These are phyloP conservation scores for Lentinula lateritia DNA, from an alignment of 768 basidiomycete genomes.

Conservation along the genomic window DNA sequence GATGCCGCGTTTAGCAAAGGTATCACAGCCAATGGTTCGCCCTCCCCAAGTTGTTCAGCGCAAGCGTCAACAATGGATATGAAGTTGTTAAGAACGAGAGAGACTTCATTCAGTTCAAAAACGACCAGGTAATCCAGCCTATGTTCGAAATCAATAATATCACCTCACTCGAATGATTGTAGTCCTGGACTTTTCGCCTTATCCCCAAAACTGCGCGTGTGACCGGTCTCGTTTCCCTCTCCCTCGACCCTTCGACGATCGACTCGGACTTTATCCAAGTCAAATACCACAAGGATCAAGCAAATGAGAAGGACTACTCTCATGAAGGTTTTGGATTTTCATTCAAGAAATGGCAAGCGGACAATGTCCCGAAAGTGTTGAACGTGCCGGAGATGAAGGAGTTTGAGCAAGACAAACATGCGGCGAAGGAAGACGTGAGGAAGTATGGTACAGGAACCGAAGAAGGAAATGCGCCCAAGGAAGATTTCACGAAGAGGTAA, in stretches of 20 bases:
- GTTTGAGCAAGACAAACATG: constrained; percentile 13
- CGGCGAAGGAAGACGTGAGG: background rate
- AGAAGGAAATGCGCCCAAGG: background rate
- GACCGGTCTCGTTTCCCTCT: constrained; percentile 34
- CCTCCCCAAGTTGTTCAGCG: constrained; percentile 31
- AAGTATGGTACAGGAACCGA: background rate
- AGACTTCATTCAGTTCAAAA: constrained; percentile 35
- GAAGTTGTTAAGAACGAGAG: constrained; percentile 29
- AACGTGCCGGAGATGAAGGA: constrained; percentile 15
- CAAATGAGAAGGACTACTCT: constrained; percentile 36
- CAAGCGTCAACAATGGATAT: constrained; percentile 28
- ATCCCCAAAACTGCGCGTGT: constrained; percentile 32
- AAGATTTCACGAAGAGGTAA: background rate
- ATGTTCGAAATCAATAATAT: background rate
- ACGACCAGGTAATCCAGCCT: constrained; percentile 26
- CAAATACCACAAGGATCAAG: constrained; percentile 33
- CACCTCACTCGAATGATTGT: background rate
- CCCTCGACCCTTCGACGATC: constrained; percentile 31
- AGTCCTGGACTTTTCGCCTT: constrained; percentile 34
- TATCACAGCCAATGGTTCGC: constrained; percentile 30
- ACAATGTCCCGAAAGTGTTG: constrained; percentile 18
- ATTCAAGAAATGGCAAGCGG: constrained; percentile 37
- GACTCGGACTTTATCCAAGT: constrained; percentile 35
- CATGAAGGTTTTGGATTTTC: constrained; percentile 34
- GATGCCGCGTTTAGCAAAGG: background rate